Conservation (phyloP, 805 yeast species). For the Ogataea chonburiensis region DNA sequence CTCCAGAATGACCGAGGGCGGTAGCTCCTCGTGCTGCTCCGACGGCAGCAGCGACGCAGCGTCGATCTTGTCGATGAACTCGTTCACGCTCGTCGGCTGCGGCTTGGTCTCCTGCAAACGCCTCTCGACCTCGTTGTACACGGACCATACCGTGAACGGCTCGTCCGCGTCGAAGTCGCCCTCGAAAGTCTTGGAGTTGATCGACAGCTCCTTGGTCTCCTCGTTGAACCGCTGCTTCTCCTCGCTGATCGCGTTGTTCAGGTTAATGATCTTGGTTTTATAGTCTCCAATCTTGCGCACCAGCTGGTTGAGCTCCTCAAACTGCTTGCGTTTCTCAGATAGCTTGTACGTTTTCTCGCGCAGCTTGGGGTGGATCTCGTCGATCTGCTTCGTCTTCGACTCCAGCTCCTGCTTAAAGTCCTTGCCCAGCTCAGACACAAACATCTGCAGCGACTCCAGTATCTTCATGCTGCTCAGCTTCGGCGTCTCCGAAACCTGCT, state of each 20-base stretch:
- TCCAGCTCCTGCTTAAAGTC: slow-evolving; percentile 60
- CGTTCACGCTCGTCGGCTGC: slow-evolving; percentile 7
- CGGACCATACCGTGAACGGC: slow-evolving; percentile 72
- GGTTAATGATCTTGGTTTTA: slow-evolving; percentile 54
- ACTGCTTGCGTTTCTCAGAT: slow-evolving; percentile 45
- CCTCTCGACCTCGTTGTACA: slow-evolving; percentile 53
- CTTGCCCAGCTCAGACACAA: slow-evolving; percentile 50
- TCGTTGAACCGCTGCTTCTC: slow-evolving; percentile 58
- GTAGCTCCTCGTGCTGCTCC: slow-evolving; percentile 36
- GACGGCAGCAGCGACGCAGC: slow-evolving; percentile 10
- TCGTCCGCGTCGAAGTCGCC: slow-evolving; percentile 83
- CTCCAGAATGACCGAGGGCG: slow-evolving; percentile 51
- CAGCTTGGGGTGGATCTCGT: slow-evolving; percentile 52
- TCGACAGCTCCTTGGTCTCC: slow-evolving; percentile 33
- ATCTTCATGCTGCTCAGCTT: slow-evolving; percentile 38
- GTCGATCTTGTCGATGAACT: slow-evolving; percentile 13
- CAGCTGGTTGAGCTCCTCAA: slow-evolving; percentile 51
- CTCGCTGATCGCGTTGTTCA: slow-evolving; percentile 61
- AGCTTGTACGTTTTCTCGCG: slow-evolving; percentile 55
- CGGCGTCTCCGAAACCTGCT: slow-evolving; percentile 2
- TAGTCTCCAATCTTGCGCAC: slow-evolving; percentile 46
- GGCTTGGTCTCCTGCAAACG: slow-evolving; percentile 33
- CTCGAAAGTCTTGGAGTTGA: slow-evolving; percentile 39
- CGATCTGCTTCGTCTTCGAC: slow-evolving; percentile 51
- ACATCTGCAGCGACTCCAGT: slow-evolving; percentile 49